These are phyloP conservation scores for Didymella lethalis DNA, from an alignment of 2,329 filamentous ascomycete genomes.

Conservation along the genomic window DNA sequence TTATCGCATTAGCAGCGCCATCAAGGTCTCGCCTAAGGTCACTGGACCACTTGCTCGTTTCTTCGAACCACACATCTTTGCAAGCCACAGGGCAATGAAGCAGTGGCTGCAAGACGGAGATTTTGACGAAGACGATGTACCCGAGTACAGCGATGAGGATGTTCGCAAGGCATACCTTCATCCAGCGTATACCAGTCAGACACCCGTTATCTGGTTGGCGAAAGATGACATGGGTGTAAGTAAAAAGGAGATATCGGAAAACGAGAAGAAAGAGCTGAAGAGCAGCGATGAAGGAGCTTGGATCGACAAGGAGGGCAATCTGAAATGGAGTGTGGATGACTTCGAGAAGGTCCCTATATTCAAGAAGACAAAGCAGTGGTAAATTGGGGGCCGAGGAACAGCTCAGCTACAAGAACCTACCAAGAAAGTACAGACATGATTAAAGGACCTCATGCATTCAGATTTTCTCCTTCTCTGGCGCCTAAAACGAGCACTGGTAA, in stretches of 20 bases:
- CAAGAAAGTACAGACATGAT: background rate
- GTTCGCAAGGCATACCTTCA: slow-evolving; percentile 47
- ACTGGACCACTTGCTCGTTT: slow-evolving; percentile 45
- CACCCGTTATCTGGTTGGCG: slow-evolving; percentile 47
- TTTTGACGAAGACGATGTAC: slow-evolving; percentile 43
- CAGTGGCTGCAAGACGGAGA: slow-evolving; percentile 44
- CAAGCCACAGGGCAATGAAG: slow-evolving; percentile 46
- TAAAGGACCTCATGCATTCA: background rate
- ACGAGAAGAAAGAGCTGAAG: slow-evolving; percentile 39
- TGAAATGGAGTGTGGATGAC: slow-evolving; percentile 44
- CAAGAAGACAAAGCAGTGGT: slow-evolving; percentile 43
- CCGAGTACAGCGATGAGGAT: slow-evolving; percentile 45
- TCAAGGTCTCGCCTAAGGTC: slow-evolving; percentile 35
- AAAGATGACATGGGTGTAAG: slow-evolving; percentile 45
- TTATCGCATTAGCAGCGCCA: slow-evolving; percentile 36
- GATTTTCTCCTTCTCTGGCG: background rate
- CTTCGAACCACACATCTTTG: slow-evolving; percentile 48
- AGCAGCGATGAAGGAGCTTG: slow-evolving; percentile 46
- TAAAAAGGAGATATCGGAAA: slow-evolving; percentile 42
- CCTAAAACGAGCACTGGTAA: background rate
- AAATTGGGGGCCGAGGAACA: background rate
- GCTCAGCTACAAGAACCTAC: background rate
- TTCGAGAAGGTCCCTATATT: slow-evolving; percentile 47
- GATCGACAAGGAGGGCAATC: slow-evolving; percentile 40
- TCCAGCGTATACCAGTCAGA: slow-evolving; percentile 45